Base-by-base conservation (phyloP, 2,329 filamentous ascomycete species). In the Trichoderma polysporum region DNA sequence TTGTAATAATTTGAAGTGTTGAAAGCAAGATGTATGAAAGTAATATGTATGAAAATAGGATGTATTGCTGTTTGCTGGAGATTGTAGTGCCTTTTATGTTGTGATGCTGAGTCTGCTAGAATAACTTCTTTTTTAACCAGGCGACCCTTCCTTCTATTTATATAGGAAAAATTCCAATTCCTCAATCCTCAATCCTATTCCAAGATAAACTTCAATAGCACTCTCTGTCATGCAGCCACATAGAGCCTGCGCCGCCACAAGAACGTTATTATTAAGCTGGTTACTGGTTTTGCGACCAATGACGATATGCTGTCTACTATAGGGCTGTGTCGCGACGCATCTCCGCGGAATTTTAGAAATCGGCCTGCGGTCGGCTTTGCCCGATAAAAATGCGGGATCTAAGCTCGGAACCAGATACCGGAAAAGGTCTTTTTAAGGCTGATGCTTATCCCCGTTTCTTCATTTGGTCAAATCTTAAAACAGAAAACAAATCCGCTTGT, bases 301-400 rank as follows among this genome's bases (percentile, higher is more conserved):
- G 58, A 61, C 58, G 47, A 61, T 39, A 29, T 52, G 22, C 9
- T 39, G 22, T 27, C 25, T 15, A 25, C 17, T 49, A 25, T 25
- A 39, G 25, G 22, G 22, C 47, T 41, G 25, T 35, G n/a, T 29
- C 49, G 17, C 52, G 22, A 37, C 12, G 41, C 50, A 56, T 56
- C 50, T 56, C 61, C 50, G 50, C 50, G 61, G 61, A 35, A 52
- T 19, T 17, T 47, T 50, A 61, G 52, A 41, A 64, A 64, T 64
- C 61, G 54, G 29, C 13, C 15, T 41, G 25, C 35, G 9, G 29
- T 25, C 37, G 19, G 9, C 29, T 25, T 27, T 64, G 19, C 50
- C 37, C 19, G 17, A 33, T 33, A 47, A 59, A 35, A 6, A 4
- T 8, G 22, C 27, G 29, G 27, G n/a, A 54, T 5, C 15, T 31